A percentile compares a stretch with the other conserved stretches of the same genome.
Evolutionary conservation across 2,329 filamentous ascomycete genomes (phyloP).

Genomic region (Corinectria fuckeliana): DNA sequence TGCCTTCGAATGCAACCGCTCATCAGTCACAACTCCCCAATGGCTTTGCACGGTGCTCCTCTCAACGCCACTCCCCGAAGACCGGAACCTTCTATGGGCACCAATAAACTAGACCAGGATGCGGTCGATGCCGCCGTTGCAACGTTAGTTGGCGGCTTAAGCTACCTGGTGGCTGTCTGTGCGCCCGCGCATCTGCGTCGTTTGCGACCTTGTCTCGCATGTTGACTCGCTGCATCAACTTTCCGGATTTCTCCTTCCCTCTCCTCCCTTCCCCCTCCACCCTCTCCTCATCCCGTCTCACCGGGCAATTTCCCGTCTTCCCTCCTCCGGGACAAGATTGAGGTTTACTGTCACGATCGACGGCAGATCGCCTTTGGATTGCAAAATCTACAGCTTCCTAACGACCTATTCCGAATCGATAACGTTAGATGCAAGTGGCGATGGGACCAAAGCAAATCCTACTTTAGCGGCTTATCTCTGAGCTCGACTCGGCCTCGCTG

Average conservation of each 20-base stretch:
- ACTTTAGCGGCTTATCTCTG: constrained; percentile 28
- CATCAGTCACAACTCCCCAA: background rate
- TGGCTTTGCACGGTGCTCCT: background rate
- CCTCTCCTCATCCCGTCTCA: background rate
- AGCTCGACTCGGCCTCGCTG: constrained; percentile 19
- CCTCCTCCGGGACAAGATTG: background rate
- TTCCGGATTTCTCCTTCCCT: constrained; percentile 9
- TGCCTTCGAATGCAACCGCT: constrained; percentile 5
- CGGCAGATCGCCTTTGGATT: background rate
- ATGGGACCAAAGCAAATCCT: background rate
- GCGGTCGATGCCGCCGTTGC: constrained; percentile 12
- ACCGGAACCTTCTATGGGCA: constrained; percentile 23
- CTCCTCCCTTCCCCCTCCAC: background rate
- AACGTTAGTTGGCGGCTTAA: constrained; percentile 22
- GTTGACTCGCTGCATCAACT: background rate
- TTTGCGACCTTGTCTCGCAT: constrained; percentile 20
- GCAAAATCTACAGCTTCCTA: background rate
- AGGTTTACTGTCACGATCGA: background rate
- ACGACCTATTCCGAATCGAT: background rate
- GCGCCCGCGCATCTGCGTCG: constrained; percentile 14
- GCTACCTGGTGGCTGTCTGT: constrained; percentile 12
- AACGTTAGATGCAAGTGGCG: constrained; percentile 4
- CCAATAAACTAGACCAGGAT: constrained; percentile 27
- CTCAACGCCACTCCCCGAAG: constrained; percentile 21
- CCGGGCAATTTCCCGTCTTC: background rate